Percentiles rank a stretch among this genome's conserved stretches.
These are phyloP conservation scores for Fennellomyces sp. DNA, from an alignment of 371 early-diverging fungal species.

Conservation along the genomic window DNA sequence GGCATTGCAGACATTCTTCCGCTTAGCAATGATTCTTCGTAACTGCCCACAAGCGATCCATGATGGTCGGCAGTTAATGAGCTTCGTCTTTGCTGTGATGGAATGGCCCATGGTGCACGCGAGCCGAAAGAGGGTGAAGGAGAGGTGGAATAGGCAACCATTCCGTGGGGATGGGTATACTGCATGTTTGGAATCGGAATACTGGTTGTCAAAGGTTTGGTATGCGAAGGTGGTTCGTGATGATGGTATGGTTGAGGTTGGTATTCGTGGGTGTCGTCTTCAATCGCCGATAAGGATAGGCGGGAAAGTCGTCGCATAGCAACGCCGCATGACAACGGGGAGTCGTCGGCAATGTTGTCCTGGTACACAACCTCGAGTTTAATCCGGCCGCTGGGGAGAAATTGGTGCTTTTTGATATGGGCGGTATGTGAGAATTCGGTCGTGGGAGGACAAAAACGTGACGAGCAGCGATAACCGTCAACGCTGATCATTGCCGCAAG, in stretches of 20 bases:
- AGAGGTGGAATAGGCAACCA: slow-evolving; percentile 39
- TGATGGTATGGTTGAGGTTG: neutral
- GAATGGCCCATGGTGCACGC: neutral
- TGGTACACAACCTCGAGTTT: slow-evolving; percentile 45
- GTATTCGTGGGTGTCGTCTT: slow-evolving; percentile 17
- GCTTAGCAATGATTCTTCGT: slow-evolving; percentile 82
- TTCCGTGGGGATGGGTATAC: slow-evolving; percentile 41
- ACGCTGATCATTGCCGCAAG: slow-evolving; percentile 22
- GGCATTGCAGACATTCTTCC: slow-evolving; percentile 84
- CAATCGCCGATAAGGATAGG: slow-evolving; percentile 32
- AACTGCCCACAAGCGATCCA: slow-evolving; percentile 66
- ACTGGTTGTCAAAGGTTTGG: slow-evolving; percentile 19
- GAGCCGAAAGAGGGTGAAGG: slow-evolving; percentile 20
- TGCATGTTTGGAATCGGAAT: slow-evolving; percentile 43
- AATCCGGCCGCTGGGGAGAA: slow-evolving; percentile 30
- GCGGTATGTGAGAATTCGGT: slow-evolving; percentile 47
- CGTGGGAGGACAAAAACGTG: slow-evolving; percentile 15
- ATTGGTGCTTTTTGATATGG: slow-evolving; percentile 43
- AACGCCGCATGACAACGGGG: neutral
- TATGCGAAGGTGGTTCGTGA: neutral
- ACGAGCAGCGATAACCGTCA: slow-evolving; percentile 14
- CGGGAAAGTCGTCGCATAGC: slow-evolving; percentile 11
- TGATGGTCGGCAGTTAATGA: neutral
- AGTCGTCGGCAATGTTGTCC: slow-evolving; percentile 13
- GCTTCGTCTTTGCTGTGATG: neutral